These are phyloP conservation scores for Thymus quinquecostatus DNA, from an alignment of 257 asterid species.

Conservation along the genomic window DNA sequence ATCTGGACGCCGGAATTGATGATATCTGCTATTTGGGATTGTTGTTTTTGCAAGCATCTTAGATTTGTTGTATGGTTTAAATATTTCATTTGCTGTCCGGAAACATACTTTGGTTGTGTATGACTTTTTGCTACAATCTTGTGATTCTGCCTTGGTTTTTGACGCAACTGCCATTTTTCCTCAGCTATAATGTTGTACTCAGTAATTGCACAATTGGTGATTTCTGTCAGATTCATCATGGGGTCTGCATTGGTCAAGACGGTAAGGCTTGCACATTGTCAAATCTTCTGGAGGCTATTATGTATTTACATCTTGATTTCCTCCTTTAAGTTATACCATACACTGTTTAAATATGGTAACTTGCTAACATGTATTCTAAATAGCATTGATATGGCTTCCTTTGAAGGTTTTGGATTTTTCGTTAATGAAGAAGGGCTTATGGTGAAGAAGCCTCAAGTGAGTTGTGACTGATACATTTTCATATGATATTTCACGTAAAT, in stretches of 20 bases:
- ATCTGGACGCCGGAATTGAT: not conserved
- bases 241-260: conserved; percentile 95
- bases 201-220: conserved; percentile 81
- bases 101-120: not conserved
- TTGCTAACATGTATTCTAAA: conserved; percentile 19
- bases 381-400: conserved; percentile 15
- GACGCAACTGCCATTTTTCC: conserved; percentile 21
- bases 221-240: conserved; percentile 72
- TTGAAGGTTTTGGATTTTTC: conserved; percentile 82
- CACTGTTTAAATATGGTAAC: not conserved
- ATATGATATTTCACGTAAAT: conserved; percentile 16
- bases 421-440: conserved; percentile 69
- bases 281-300: conserved; percentile 14
- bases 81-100: not conserved
- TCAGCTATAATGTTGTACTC: conserved; percentile 78
- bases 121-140: not conserved
- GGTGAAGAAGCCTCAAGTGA: conserved; percentile 94
- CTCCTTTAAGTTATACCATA: conserved; percentile 6
- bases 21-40: conserved; percentile 18
- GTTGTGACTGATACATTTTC: conserved; percentile 31
- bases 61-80: not conserved
- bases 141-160: conserved; percentile 7
- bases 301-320: not conserved
- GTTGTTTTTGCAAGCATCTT: not conserved
- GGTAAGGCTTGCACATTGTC: conserved; percentile 48